phyloP scores from a whole-genome alignment of 495 filamentous ascomycete genomes.

The Aspergillus leporis region DNA sequence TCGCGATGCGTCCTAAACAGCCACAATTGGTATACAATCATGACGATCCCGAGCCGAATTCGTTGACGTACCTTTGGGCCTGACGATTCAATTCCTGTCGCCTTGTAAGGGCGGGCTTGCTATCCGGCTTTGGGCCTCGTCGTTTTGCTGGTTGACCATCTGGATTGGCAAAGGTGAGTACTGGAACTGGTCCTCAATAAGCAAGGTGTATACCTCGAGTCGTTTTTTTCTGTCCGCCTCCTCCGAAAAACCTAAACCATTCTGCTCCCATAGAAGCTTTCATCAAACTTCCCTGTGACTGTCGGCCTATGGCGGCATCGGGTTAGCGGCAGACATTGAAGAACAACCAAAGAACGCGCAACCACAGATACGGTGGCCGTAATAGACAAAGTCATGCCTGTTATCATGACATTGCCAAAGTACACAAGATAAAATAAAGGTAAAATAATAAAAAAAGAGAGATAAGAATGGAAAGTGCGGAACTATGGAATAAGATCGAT shows the following conservation, averaged over 20 bases:
- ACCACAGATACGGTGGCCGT: background rate
- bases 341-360: background rate
- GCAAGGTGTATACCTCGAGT: conserved; percentile 35
- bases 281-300: conserved; percentile 18
- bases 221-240: conserved; percentile 30
- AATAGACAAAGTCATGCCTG: background rate
- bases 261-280: conserved; percentile 33
- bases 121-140: conserved; percentile 93
- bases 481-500: background rate
- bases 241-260: conserved; percentile 39
- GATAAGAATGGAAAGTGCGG: background rate
- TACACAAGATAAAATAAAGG: background rate
- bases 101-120: conserved; percentile 90
- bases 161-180: conserved; percentile 21
- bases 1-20: conserved; percentile 81
- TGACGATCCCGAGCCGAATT: background rate
- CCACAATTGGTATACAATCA: conserved; percentile 14
- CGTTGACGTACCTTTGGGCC: conserved; percentile 74
- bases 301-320: conserved; percentile 23
- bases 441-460: background rate
- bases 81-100: conserved; percentile 94
- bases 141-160: conserved; percentile 88
- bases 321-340: background rate
- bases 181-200: background rate
- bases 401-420: background rate